Conservation (phyloP, 164 flowering plant genomes). For the Stephania cephalantha region DNA sequence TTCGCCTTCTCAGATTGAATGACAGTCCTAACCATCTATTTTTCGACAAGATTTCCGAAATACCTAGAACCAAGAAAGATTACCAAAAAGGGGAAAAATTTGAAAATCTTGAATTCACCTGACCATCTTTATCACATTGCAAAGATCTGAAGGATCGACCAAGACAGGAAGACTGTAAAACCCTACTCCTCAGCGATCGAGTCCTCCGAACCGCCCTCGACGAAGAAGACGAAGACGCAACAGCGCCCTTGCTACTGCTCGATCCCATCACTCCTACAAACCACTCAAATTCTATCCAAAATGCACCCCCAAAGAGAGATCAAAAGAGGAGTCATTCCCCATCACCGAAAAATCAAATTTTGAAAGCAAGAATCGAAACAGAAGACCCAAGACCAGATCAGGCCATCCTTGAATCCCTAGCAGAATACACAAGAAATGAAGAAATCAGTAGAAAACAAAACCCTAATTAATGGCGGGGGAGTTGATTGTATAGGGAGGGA, state of each 20-base stretch:
- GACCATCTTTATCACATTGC: constrained; percentile 20
- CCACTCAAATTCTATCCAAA: constrained; percentile 3
- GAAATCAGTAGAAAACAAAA: background rate
- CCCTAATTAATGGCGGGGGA: background rate
- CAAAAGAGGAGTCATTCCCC: background rate
- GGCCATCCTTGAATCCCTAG: constrained; percentile 5
- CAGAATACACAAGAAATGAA: background rate
- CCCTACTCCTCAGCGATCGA: constrained; percentile 25
- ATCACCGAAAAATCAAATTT: constrained; percentile 5
- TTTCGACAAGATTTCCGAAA: background rate
- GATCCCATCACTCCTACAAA: constrained; percentile 15
- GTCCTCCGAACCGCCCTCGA: constrained; percentile 12
- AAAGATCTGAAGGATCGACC: constrained; percentile 39
- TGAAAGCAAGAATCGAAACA: background rate
- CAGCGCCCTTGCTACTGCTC: constrained; percentile 18
- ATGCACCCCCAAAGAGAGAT: constrained; percentile 2
- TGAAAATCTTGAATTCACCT: constrained; percentile 18
- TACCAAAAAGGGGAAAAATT: background rate
- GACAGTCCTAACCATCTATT: background rate
- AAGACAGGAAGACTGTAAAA: constrained; percentile 50
- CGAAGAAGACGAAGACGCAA: background rate
- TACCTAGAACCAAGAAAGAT: background rate
- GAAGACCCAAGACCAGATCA: constrained; percentile 1
- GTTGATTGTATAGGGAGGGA: background rate
- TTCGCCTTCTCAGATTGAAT: background rate